phyloP scores from a whole-genome alignment of 768 basidiomycete species.

The Tulasnella sp. region DNA sequence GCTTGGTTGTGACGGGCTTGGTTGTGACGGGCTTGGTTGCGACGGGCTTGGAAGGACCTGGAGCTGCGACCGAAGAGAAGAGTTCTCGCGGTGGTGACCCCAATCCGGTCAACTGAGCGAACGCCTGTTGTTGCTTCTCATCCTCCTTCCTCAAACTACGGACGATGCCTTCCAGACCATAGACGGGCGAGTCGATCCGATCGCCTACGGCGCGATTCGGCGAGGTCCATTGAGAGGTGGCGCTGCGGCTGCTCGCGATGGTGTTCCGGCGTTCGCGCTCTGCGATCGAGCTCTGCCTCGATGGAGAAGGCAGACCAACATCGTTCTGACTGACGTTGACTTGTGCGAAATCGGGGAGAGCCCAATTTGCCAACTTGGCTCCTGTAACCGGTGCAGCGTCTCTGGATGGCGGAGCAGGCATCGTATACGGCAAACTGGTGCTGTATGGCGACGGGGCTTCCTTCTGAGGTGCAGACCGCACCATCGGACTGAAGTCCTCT shows the following conservation, averaged over 20 bases:
- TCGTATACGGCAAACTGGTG: not conserved
- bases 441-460: not conserved
- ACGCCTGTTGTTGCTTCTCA: not conserved
- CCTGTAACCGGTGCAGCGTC: not conserved
- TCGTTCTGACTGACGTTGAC: not conserved
- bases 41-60: not conserved
- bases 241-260: slow-evolving; percentile 8
- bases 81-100: not conserved
- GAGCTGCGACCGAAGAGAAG: not conserved
- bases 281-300: not conserved
- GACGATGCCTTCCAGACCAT: slow-evolving; percentile 51
- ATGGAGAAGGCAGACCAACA: not conserved
- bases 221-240: not conserved
- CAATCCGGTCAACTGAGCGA: slow-evolving; percentile 45
- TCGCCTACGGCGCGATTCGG: not conserved
- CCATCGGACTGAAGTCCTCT: not conserved
- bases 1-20: slow-evolving; percentile 44
- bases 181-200: slow-evolving; percentile 50
- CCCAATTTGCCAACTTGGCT: not conserved
- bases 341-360: slow-evolving; percentile 9
- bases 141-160: slow-evolving; percentile 28
- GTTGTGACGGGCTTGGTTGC: not conserved
- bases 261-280: slow-evolving; percentile 11
- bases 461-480: not conserved
- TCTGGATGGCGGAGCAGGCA: not conserved